Evolutionary conservation across 441 rosid species (phyloP), one percentile per base, ranked within the genome.

Genomic region (Croton laevigatus): DNA sequence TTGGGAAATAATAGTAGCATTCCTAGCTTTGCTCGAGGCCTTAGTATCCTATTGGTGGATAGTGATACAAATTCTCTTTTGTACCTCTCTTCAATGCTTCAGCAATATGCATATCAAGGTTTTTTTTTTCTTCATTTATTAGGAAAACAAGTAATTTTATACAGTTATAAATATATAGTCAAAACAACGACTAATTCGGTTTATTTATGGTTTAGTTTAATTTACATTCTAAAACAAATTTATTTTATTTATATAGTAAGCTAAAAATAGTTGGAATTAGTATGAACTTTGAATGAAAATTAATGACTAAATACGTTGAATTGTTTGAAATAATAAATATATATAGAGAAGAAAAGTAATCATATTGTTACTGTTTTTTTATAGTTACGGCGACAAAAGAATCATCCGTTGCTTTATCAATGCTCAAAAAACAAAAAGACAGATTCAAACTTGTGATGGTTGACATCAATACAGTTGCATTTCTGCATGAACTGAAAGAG

Each of bases 361-460:
- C 42, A 38, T 6, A 4, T 38, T 38, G 10, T 22, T 5, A 27
- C 46, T 44, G 17, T 54, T 52, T 62, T 5, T 12, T 8, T 7
- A 63, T 76, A 87, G 91, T 87, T 59, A 82, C 83, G 11, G 71
- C 68, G 8, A 73, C 80, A 22, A 68, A 73, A 20, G n/a, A 12
- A 17, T 75, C 79, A 32, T 55, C 69, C 1, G 53, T 57, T 9
- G 91, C 86, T 37, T 4, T 83, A 65, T 64, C 80, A 1, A 66
- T 79, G 78, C 70, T 87, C 36, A 70, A 27, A 17, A 63, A 71
- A 38, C 46, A 79, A 0, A 62, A 79, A 6, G 65, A 46, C 51
- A 78, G 58, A 49, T 85, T 87, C 69, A 73, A 70, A 68, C 71
- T 89, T 68, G 77, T 82, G 27, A 73, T 89, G 68, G 88, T 83